phyloP scores from a whole-genome alignment of 2,329 filamentous ascomycete genomes.

The Nannizziopsis barbatae region DNA sequence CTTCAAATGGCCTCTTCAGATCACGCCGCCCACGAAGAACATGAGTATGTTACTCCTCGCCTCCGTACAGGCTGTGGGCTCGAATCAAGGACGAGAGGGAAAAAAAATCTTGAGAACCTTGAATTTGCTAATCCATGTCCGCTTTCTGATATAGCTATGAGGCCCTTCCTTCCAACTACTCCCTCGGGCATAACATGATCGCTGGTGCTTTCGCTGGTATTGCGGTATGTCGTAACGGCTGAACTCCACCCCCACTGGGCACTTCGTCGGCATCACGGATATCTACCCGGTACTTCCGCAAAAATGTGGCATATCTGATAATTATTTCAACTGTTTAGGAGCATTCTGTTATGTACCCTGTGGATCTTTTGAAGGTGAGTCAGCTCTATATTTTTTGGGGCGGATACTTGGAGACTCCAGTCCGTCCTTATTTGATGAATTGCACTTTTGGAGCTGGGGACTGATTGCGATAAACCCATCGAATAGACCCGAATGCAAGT shows the following conservation, averaged over 20 bases:
- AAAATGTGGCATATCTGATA: not conserved
- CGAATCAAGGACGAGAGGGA: not conserved
- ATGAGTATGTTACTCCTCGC: constrained; percentile 31
- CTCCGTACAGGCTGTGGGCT: constrained; percentile 5
- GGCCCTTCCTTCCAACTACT: constrained; percentile 86
- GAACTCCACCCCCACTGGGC: constrained; percentile 2
- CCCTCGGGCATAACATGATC: constrained; percentile 84
- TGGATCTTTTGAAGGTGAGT: constrained; percentile 88
- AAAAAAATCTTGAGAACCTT: constrained; percentile 8
- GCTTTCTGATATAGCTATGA: constrained; percentile 56
- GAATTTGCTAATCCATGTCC: constrained; percentile 7
- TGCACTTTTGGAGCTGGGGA: not conserved
- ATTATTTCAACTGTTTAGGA: constrained; percentile 49
- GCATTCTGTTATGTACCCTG: constrained; percentile 97
- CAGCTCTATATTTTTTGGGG: constrained; percentile 17
- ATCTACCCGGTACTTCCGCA: not conserved
- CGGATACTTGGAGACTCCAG: not conserved
- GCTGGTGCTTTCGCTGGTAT: constrained; percentile 96
- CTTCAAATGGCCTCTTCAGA: constrained; percentile 34
- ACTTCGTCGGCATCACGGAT: constrained; percentile 4
- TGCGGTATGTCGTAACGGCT: constrained; percentile 50
- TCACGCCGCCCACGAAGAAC: constrained; percentile 35
- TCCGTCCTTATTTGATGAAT: not conserved
- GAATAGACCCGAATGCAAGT: constrained; percentile 98
- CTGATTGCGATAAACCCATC: constrained; percentile 6